phyloP scores from a whole-genome alignment of 805 yeast genomes.

The Kodamaea neixiangensis region DNA sequence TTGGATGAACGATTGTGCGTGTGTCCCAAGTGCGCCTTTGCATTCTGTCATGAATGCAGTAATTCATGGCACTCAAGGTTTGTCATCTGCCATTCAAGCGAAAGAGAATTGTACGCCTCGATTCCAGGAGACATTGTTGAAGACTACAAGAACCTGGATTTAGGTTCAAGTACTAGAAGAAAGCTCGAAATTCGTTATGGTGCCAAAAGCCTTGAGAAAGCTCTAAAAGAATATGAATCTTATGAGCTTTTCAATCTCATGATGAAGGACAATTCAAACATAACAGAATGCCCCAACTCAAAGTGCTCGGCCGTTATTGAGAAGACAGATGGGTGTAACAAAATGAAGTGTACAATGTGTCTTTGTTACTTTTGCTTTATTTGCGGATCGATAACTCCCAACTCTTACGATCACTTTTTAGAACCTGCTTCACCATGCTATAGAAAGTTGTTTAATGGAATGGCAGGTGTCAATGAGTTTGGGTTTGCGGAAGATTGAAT shows the following conservation, averaged over 20 bases:
- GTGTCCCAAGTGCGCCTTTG: constrained; percentile 51
- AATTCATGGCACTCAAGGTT: constrained; percentile 64
- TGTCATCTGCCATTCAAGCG: constrained; percentile 41
- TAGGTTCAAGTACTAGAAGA: constrained; percentile 9
- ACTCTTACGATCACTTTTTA: constrained; percentile 56
- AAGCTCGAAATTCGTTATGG: constrained; percentile 49
- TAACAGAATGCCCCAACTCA: constrained; percentile 44
- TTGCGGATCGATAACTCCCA: constrained; percentile 48
- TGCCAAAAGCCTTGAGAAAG: constrained; percentile 38
- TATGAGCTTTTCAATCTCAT: constrained; percentile 49
- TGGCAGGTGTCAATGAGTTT: constrained; percentile 27
- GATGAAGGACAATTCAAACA: constrained; percentile 35
- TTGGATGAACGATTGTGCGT: constrained; percentile 47
- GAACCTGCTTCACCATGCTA: constrained; percentile 46
- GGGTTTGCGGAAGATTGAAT: background rate
- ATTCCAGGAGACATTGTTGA: constrained; percentile 14
- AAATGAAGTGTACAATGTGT: constrained; percentile 58
- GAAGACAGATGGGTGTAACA: constrained; percentile 64
- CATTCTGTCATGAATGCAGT: constrained; percentile 57
- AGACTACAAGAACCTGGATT: background rate
- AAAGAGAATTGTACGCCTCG: constrained; percentile 24
- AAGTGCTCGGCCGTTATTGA: constrained; percentile 50
- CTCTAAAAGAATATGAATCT: constrained; percentile 47
- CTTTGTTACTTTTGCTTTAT: constrained; percentile 51
- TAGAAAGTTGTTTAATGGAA: constrained; percentile 54